Evolutionary conservation across 495 filamentous ascomycete genomes (phyloP).

Genomic region (Patellaria atrata): DNA sequence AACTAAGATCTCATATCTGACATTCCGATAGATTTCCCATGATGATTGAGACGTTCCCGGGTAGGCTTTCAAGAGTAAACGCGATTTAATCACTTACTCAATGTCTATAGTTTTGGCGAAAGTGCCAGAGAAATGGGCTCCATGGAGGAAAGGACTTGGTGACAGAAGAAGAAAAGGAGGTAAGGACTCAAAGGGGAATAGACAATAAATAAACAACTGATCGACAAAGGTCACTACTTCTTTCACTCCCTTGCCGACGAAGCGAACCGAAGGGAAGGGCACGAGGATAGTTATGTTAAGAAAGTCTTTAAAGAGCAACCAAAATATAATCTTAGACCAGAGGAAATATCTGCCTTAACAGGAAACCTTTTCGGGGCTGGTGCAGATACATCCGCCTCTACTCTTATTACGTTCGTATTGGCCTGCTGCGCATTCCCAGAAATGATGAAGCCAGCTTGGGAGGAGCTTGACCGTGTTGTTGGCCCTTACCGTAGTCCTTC

Average conservation of each 20-base stretch:
- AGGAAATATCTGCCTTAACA: conserved; percentile 28
- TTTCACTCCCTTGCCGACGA: conserved; percentile 32
- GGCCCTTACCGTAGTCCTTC: conserved; percentile 21
- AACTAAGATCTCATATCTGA: no score
- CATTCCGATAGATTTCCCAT: no score
- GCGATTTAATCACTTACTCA: neutral
- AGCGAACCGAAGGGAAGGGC: conserved; percentile 21
- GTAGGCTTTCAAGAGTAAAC: conserved; percentile 10
- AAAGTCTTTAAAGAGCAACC: conserved; percentile 28
- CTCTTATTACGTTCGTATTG: conserved; percentile 24
- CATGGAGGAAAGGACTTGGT: conserved; percentile 30
- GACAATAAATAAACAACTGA: no score
- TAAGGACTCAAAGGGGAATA: no score
- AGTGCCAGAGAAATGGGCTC: conserved; percentile 25
- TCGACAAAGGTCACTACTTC: conserved; percentile 23
- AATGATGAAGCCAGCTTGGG: conserved; percentile 20
- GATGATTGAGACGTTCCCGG: conserved; percentile 45
- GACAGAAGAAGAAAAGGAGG: conserved; percentile 20
- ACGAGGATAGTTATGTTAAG: conserved; percentile 28
- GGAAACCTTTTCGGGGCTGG: conserved; percentile 24
- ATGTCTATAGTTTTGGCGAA: conserved; percentile 24
- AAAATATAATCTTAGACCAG: conserved; percentile 25
- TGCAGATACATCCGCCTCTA: conserved; percentile 21
- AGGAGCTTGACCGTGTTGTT: conserved; percentile 25
- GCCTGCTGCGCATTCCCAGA: conserved; percentile 26